Base-by-base conservation (phyloP, 106 monocot species). In the Dioscorea alata region DNA sequence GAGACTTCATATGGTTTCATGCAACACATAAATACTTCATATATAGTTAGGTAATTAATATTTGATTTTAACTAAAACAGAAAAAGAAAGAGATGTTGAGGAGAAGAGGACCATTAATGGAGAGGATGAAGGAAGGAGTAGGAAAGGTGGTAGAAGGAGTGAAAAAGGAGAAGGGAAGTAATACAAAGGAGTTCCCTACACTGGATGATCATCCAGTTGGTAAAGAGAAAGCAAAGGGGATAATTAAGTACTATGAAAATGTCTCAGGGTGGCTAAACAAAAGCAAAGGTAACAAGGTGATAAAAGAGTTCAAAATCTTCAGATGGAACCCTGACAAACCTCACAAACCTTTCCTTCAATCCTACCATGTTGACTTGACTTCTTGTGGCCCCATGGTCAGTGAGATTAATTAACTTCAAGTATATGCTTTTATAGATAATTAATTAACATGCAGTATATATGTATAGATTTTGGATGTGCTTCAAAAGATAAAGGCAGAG, bases 401-500 rank as follows among this genome's bases (percentile, higher is more conserved):
- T 28, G 28, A 28, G 28, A 28, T 28, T 28, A 3, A 28, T 3
- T 23, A n/a, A n/a, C n/a, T n/a, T n/a, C n/a, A n/a, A n/a, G n/a
- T n/a, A n/a, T n/a, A n/a, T n/a, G n/a, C n/a, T n/a, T n/a, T n/a
- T n/a, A n/a, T n/a, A n/a, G n/a, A n/a, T n/a, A 51, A 23, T 9
- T 61, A 23, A 13, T n/a, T n/a, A n/a, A n/a, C n/a, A n/a, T n/a
- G n/a, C n/a, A n/a, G n/a, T 22, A 20, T 64, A 15, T n/a, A 64
- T 34, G 18, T 70, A 28, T 49, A 79, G 83, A 74, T 82, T 1
- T 71, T 93, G 65, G 88, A 93, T 61, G 85, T 70, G 13, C 83
- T 93, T 12, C 74, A 81, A 34, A 83, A 79, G 81, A 93, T 93
- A 33, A 93, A 93, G 59, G 64, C 73, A 22, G 85, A 92, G 74